phyloP scores from a whole-genome alignment of 306 rosid genomes.

The Glycyrrhiza uralensis region DNA sequence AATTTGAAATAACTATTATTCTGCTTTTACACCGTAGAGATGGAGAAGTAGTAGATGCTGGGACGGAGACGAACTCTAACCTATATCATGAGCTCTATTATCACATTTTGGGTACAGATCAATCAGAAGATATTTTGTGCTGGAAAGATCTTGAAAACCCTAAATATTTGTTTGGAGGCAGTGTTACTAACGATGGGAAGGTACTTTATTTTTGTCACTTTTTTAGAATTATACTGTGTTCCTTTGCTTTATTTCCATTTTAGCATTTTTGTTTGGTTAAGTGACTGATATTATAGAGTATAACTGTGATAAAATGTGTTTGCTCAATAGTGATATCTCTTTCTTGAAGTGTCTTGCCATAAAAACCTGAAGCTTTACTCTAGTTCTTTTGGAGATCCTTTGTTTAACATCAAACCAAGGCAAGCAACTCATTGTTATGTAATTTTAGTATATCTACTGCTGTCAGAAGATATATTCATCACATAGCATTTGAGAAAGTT shows the following conservation, averaged over 20 bases:
- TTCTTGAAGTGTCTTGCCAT: background rate
- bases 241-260: background rate
- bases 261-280: background rate
- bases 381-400: background rate
- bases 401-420: background rate
- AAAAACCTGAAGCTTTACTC: slow-evolving; percentile 13
- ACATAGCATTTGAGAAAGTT: background rate
- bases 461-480: background rate
- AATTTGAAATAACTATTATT: slow-evolving; percentile 7
- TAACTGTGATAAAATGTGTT: background rate
- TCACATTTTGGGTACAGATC: slow-evolving; percentile 85
- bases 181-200: slow-evolving; percentile 87
- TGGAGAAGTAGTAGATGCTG: slow-evolving; percentile 73
- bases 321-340: slow-evolving; percentile 6
- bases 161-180: slow-evolving; percentile 51
- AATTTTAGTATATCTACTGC: background rate
- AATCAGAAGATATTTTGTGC: slow-evolving; percentile 78
- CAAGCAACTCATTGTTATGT: background rate
- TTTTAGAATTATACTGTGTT: background rate
- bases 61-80: slow-evolving; percentile 83
- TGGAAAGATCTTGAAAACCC: slow-evolving; percentile 90
- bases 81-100: slow-evolving; percentile 79
- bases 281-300: background rate
- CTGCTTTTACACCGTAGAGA: slow-evolving; percentile 50
- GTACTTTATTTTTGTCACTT: slow-evolving; percentile 34